Evolutionary conservation across 371 early-diverging fungal genomes (phyloP), one percentile per base, ranked within the genome.

Genomic region (Blakeslea trispora): DNA sequence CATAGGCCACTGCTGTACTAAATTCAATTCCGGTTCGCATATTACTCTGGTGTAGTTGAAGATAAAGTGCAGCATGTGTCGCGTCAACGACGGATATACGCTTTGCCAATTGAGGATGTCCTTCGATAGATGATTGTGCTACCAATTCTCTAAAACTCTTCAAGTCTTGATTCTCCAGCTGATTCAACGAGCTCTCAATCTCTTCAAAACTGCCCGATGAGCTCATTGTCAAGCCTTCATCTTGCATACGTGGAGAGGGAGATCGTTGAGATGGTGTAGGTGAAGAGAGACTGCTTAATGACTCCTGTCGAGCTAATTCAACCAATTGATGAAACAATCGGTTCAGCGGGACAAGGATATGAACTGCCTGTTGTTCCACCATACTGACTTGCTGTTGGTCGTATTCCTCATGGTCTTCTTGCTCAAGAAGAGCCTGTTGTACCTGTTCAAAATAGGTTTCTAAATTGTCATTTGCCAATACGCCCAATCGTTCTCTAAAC

Each of bases 81-180:
- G 70, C 66, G 35, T 71, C 65, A 7, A 75, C 56, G 6, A 67
- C 63, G 5, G 66, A 66, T 22, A 72, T 58, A 18, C 61, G 60
- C 17, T 57, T 34, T 14, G 53, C 45, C 8, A 64, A 31, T 35
- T 56, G 41, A 19, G 55, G 60, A 28, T 61, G 63, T 56, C 55
- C 28, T 41, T 47, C 18, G 46, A 43, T 5, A 54, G 43, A 31
- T 43, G 34, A 53, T 50, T 28, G 46, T 49, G 23, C 50, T 40
- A 21, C 52, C 51, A 34, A 59, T 52, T 17, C 47, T 40, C 23
- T 18, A 43, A 37, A 63, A n/a, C 7, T 61, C 66, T 18, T 53
- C 32, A 10, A 37, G 11, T 37, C 37, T 10, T 37, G 37, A 10
- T 2, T 14, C 37, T 37, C 37, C 11, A 37, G 11, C 11, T 37